phyloP scores from a whole-genome alignment of 2,329 filamentous ascomycete genomes.

The Penicillium sp. region DNA sequence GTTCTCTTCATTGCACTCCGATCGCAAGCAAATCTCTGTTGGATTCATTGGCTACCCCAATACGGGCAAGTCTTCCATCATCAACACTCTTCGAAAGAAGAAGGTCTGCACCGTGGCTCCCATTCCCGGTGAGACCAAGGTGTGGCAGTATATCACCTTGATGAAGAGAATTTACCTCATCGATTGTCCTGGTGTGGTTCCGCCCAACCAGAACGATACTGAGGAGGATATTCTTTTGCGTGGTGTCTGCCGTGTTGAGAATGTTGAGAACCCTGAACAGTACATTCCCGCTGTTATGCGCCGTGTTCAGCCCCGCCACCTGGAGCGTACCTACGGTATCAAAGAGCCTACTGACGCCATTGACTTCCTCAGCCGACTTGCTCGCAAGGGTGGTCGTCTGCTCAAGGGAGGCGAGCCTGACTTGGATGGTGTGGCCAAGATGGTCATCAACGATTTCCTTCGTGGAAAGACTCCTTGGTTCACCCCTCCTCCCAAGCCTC shows the following conservation, averaged over 20 bases:
- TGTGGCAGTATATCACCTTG: slow-evolving; percentile 95
- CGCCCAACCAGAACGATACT: slow-evolving; percentile 78
- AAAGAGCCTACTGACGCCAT: slow-evolving; percentile 73
- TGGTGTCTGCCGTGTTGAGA: slow-evolving; percentile 91
- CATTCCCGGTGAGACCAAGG: slow-evolving; percentile 94
- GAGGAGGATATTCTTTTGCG: slow-evolving; percentile 85
- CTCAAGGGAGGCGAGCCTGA: slow-evolving; percentile 93
- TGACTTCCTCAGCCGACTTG: slow-evolving; percentile 82
- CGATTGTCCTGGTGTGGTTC: slow-evolving; percentile 94
- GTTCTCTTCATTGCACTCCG: slow-evolving; percentile 84
- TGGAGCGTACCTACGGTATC: slow-evolving; percentile 90
- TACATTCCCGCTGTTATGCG: slow-evolving; percentile 83
- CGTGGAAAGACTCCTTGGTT: slow-evolving; percentile 97
- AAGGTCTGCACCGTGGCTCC: slow-evolving; percentile 91
- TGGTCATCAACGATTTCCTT: slow-evolving; percentile 95
- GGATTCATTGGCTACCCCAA: slow-evolving; percentile 90
- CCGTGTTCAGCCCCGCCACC: slow-evolving; percentile 79
- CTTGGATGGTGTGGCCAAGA: slow-evolving; percentile 91
- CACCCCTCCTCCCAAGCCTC: slow-evolving; percentile 68
- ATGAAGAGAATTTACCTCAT: slow-evolving; percentile 96
- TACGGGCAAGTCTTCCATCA: slow-evolving; percentile 93
- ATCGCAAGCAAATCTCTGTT: slow-evolving; percentile 91
- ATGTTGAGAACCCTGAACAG: slow-evolving; percentile 93
- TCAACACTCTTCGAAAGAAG: slow-evolving; percentile 93
- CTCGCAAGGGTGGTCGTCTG: slow-evolving; percentile 80